Conservation (phyloP, 331 rosid species). For the Quercus tomentella region DNA sequence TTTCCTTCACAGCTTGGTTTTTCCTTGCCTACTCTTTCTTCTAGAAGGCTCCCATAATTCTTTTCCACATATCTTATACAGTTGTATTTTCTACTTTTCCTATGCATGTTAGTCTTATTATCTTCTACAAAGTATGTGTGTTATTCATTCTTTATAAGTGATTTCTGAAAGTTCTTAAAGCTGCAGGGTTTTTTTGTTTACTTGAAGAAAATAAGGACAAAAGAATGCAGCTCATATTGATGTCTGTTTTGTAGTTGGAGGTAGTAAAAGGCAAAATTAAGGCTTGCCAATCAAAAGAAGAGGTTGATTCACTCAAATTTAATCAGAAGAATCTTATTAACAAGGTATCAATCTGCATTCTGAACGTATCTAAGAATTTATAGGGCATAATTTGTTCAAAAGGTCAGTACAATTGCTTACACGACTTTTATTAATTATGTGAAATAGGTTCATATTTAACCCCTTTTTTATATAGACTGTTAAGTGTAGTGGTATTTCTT, state of each 20-base stretch:
- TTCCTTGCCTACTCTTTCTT: not conserved
- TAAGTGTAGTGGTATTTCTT: slow-evolving; percentile 5
- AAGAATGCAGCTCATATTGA: not conserved
- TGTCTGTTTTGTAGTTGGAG: slow-evolving; percentile 62
- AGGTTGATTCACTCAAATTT: slow-evolving; percentile 75
- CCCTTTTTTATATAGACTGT: not conserved
- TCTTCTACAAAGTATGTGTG: not conserved
- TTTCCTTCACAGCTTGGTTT: not conserved
- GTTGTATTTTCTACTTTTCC: not conserved
- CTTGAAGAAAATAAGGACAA: not conserved
- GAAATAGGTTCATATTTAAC: not conserved
- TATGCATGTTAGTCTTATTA: not conserved
- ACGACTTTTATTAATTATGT: not conserved
- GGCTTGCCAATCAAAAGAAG: slow-evolving; percentile 62
- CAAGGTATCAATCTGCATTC: slow-evolving; percentile 51
- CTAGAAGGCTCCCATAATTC: not conserved
- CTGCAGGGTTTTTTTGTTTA: not conserved
- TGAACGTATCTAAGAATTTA: not conserved
- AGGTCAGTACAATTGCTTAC: not conserved
- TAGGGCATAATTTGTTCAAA: slow-evolving; percentile 1
- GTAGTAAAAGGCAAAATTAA: slow-evolving; percentile 66
- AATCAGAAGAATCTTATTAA: slow-evolving; percentile 66
- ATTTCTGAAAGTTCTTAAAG: not conserved
- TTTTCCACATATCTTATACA: not conserved
- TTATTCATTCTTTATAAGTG: not conserved